Percentiles rank a stretch among this genome's conserved stretches.
Conservation (phyloP, 2,329 filamentous ascomycete species). For the Fusarium fujikuroi region DNA sequence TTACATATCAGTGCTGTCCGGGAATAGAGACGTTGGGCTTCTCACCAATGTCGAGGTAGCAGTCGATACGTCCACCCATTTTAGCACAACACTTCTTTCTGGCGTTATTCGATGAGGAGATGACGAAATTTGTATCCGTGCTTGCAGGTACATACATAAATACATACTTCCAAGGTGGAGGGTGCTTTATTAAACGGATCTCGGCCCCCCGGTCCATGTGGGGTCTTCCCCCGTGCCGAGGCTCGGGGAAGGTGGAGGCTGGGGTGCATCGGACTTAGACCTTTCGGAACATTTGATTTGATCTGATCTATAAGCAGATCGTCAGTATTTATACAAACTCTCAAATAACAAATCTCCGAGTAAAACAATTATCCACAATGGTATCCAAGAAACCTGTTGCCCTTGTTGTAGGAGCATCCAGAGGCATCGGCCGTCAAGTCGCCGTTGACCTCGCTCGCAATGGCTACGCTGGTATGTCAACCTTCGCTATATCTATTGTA, state of each 20-base stretch:
- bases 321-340: neutral
- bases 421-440: conserved; percentile 84
- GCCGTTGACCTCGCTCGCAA: conserved; percentile 79
- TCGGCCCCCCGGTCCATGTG: conserved; percentile 25
- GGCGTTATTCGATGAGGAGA: neutral
- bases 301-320: conserved; percentile 3
- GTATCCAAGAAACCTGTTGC: conserved; percentile 64
- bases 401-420: conserved; percentile 78
- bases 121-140: neutral
- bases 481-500: neutral
- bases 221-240: conserved; percentile 9
- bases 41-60: conserved; percentile 74
- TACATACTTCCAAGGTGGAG: neutral
- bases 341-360: neutral
- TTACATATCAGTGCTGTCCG: conserved; percentile 1
- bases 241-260: neutral
- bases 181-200: neutral
- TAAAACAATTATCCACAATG: conserved; percentile 15
- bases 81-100: neutral
- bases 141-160: neutral
- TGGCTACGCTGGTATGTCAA: conserved; percentile 71
- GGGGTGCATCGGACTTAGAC: neutral
- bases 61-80: conserved; percentile 72
- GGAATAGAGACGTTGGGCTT: neutral
- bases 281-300: neutral